Base-by-base conservation (phyloP, 208 protist species). In the Acanthamoeba divionensis region DNA sequence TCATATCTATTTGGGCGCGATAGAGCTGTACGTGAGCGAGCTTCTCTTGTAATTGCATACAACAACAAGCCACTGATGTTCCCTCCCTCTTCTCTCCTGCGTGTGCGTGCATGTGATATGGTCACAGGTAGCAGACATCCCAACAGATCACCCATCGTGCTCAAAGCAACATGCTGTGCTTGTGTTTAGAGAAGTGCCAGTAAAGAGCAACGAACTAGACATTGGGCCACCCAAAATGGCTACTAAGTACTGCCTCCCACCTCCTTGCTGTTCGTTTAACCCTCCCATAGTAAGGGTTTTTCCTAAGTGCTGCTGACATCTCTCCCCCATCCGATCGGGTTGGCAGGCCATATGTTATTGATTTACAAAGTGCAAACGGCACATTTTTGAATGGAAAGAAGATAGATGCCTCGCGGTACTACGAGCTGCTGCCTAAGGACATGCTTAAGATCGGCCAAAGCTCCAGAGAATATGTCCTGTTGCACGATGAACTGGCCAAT, bases 121-220 rank as follows among this genome's bases (percentile, higher is more conserved):
- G 9, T 88, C 24, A 15, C 63, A 92, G 57, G 83, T 95, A 31
- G 55, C 29, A 1, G 96, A 97, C 89, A 96, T 97, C 12, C 94
- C 93, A 33, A 60, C 91, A 12, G 94, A 96, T 18, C 95, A 97
- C 91, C 93, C 92, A 13, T 96, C 94, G 13, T 96, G 95, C 86
- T 96, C 94, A 7, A 96, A 96, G 31, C 96, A 97, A 91, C 96
- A 97, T 90, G 96, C 96, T 12, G 95, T 95, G 0, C 66, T 97
- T 15, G 93, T 96, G 44, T 95, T 80, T 73, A 73, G 95, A 57
- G 33, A 63, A 26, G 48, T 95, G 9, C 55, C 69, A 33, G 63
- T 41, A 33, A 75, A 83, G 41, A n/a, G 41, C 5, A 63, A 91
- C 36, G 89, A 90, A 38, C 69, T 80, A 26, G 57, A 44, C 66